A percentile compares a stretch with the other conserved stretches of the same genome.
These are phyloP conservation scores for Penicillium riverlandense DNA, from an alignment of 495 filamentous ascomycete genomes.

Conservation along the genomic window DNA sequence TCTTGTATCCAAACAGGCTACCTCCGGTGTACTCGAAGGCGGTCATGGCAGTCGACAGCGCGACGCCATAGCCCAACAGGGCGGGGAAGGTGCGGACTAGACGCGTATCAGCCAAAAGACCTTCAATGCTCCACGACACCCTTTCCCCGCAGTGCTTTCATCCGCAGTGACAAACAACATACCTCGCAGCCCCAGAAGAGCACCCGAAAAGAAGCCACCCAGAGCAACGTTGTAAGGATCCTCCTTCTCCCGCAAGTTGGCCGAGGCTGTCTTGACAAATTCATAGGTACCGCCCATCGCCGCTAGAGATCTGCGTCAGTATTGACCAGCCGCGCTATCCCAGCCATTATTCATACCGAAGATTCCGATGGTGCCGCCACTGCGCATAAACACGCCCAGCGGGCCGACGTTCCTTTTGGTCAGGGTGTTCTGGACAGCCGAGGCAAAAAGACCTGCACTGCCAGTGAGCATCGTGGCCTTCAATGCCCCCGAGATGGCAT, in stretches of 20 bases:
- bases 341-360: constrained; percentile 46
- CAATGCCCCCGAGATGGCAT: constrained; percentile 63
- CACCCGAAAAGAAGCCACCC: constrained; percentile 66
- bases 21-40: constrained; percentile 76
- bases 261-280: constrained; percentile 65
- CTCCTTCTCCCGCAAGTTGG: constrained; percentile 71
- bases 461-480: constrained; percentile 58
- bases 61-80: constrained; percentile 70
- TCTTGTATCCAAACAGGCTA: constrained; percentile 47
- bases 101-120: not conserved
- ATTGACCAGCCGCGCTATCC: not conserved
- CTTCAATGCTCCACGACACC: not conserved
- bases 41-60: constrained; percentile 55
- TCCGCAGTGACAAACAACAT: constrained; percentile 12
- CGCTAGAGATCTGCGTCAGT: constrained; percentile 40
- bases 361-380: constrained; percentile 55
- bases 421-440: constrained; percentile 80
- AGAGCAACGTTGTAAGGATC: constrained; percentile 63
- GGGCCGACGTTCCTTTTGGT: constrained; percentile 69
- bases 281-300: constrained; percentile 74
- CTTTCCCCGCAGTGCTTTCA: not conserved
- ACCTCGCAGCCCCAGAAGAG: constrained; percentile 61
- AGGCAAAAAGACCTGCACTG: constrained; percentile 59
- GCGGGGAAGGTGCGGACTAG: constrained; percentile 69
- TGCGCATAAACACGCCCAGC: constrained; percentile 67